Conservation (phyloP, 169 alveolate genomes). For the Eimeria brunetti region DNA sequence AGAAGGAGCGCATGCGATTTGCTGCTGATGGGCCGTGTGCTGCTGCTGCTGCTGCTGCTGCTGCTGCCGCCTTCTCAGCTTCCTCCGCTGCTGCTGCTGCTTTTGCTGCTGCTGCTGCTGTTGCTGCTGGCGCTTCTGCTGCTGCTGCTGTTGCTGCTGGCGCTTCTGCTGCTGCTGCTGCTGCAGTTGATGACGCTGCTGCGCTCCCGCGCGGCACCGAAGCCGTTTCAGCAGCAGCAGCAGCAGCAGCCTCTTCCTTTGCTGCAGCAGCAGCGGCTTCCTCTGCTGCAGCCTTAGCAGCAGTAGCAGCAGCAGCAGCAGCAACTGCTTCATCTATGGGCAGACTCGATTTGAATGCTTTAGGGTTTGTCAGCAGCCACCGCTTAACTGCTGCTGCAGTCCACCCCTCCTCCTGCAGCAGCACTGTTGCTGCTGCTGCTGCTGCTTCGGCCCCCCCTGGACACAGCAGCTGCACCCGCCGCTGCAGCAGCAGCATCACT, state of each 20-base stretch:
- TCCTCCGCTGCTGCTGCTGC: constrained; percentile 26
- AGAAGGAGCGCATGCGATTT: background rate
- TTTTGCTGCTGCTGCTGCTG: background rate
- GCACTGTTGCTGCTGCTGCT: constrained; percentile 39
- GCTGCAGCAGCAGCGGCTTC: background rate
- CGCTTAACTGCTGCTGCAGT: constrained; percentile 1
- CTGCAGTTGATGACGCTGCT: background rate
- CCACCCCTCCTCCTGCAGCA: constrained; percentile 16
- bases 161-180: background rate
- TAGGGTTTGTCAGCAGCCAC: constrained; percentile 1
- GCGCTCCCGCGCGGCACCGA: background rate
- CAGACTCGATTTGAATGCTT: background rate
- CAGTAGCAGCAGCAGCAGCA: constrained; percentile 7
- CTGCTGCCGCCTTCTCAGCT: background rate
- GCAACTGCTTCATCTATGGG: background rate
- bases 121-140: background rate
- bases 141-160: background rate
- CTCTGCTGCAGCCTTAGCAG: background rate
- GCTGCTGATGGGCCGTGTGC: constrained; percentile 21
- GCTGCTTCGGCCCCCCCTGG: constrained; percentile 34
- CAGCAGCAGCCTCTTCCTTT: background rate
- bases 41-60: background rate
- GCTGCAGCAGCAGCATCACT: constrained; percentile 2
- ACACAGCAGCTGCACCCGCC: constrained; percentile 33
- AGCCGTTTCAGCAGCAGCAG: background rate